Conservation (phyloP, 2,329 filamentous ascomycete species). For the Onygenales sp. region DNA sequence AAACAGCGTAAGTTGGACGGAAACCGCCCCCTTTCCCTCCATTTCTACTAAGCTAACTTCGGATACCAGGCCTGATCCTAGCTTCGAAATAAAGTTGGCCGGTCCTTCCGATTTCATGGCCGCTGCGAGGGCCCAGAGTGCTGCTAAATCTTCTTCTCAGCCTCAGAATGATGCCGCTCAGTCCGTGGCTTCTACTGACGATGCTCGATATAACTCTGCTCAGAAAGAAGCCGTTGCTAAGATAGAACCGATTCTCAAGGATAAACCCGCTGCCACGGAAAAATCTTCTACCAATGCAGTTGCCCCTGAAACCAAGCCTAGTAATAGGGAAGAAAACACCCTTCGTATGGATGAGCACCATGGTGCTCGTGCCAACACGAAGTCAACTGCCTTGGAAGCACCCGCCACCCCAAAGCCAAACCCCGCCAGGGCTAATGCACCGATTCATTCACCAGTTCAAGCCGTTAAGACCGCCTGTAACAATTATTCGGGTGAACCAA, state of each 20-base stretch:
- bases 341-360: too few relatives aligned
- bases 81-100: constrained; percentile 9
- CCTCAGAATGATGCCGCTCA: not conserved
- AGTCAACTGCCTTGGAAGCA: too few relatives aligned
- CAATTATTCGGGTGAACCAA: constrained; percentile 1
- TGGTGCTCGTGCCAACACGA: too few relatives aligned
- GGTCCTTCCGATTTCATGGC: constrained; percentile 13
- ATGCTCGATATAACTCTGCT: not conserved
- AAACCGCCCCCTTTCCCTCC: not conserved
- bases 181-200: not conserved
- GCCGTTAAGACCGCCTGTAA: constrained; percentile 10
- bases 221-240: not conserved
- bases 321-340: too few relatives aligned
- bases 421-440: not conserved
- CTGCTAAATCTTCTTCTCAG: not conserved
- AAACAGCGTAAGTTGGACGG: constrained; percentile 8
- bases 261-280: not conserved
- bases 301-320: not conserved
- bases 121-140: constrained; percentile 2
- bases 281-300: not conserved
- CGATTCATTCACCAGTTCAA: constrained; percentile 5
- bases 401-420: too few relatives aligned
- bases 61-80: not conserved
- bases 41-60: constrained; percentile 5
- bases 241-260: not conserved